Conservation (phyloP, 345 rosid genomes). For the Toxicodendron radicans region DNA sequence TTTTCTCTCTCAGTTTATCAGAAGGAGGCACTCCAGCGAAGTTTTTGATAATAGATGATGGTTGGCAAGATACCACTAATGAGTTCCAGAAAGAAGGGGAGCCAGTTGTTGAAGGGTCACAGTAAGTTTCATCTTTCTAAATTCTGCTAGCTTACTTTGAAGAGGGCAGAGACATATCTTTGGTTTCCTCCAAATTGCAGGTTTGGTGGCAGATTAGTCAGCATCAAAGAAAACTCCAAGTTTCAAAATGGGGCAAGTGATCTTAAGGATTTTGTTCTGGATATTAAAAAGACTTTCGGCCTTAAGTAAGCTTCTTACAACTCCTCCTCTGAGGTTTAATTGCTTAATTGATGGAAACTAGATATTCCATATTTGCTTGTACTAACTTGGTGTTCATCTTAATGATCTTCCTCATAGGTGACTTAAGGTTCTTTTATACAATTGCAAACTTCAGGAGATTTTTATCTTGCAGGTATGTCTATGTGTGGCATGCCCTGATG, state of each 20-base stretch:
- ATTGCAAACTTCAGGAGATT: constrained; percentile 12
- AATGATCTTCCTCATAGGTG: not conserved
- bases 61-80: constrained; percentile 59
- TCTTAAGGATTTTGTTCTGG: constrained; percentile 53
- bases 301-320: constrained; percentile 38
- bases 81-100: constrained; percentile 58
- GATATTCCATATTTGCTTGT: not conserved
- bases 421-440: not conserved
- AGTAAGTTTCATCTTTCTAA: constrained; percentile 36
- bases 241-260: constrained; percentile 31
- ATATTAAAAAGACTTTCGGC: constrained; percentile 41
- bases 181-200: constrained; percentile 28
- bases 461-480: constrained; percentile 44
- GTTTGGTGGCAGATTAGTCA: constrained; percentile 57
- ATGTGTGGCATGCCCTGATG: constrained; percentile 56
- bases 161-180: constrained; percentile 1
- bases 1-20: constrained; percentile 38
- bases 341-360: no score
- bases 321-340: not conserved
- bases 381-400: not conserved
- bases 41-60: constrained; percentile 60
- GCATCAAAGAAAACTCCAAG: constrained; percentile 48
- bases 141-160: not conserved
- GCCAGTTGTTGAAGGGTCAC: constrained; percentile 49
- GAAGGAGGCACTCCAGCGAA: constrained; percentile 58